These are phyloP conservation scores for Trichoderma afroharzianum DNA, from an alignment of 2,329 filamentous ascomycete genomes.

Conservation along the genomic window DNA sequence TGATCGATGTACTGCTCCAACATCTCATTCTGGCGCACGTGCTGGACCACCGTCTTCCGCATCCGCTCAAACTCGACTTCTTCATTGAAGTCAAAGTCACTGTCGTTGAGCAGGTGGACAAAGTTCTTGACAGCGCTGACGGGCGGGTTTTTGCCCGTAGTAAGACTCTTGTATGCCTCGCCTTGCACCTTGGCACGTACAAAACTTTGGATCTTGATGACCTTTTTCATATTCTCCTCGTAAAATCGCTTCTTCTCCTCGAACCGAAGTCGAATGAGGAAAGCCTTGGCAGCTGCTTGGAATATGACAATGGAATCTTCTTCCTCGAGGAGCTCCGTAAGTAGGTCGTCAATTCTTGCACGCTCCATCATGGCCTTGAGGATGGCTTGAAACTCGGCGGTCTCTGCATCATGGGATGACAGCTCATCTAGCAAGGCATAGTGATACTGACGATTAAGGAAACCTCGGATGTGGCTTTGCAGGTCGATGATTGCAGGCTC, in stretches of 20 bases:
- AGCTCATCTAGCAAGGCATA: slow-evolving; percentile 65
- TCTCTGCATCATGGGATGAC: slow-evolving; percentile 61
- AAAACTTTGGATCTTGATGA: slow-evolving; percentile 98
- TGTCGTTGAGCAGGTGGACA: slow-evolving; percentile 95
- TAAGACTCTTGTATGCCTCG: slow-evolving; percentile 96
- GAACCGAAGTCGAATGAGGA: slow-evolving; percentile 70
- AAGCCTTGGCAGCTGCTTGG: slow-evolving; percentile 70
- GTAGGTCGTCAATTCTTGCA: slow-evolving; percentile 65
- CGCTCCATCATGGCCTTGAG: slow-evolving; percentile 77
- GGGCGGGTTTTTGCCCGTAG: slow-evolving; percentile 91
- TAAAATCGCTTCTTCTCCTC: slow-evolving; percentile 84
- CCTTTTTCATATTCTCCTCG: slow-evolving; percentile 96
- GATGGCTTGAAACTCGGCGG: slow-evolving; percentile 69
- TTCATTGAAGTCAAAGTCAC: slow-evolving; percentile 98
- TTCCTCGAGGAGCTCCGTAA: slow-evolving; percentile 76
- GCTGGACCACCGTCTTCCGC: slow-evolving; percentile 93
- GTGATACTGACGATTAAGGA: slow-evolving; percentile 58
- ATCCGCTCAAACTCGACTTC: slow-evolving; percentile 95
- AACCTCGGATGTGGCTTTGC: slow-evolving; percentile 66
- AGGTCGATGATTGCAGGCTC: slow-evolving; percentile 55
- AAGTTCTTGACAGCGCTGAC: slow-evolving; percentile 98
- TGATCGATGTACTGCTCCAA: slow-evolving; percentile 98
- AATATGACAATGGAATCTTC: slow-evolving; percentile 73
- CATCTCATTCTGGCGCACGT: slow-evolving; percentile 95
- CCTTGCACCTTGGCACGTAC: slow-evolving; percentile 92